These are phyloP conservation scores for Pseudogymnoascus sp. DNA, from an alignment of 2,329 filamentous ascomycete genomes.

Conservation along the genomic window DNA sequence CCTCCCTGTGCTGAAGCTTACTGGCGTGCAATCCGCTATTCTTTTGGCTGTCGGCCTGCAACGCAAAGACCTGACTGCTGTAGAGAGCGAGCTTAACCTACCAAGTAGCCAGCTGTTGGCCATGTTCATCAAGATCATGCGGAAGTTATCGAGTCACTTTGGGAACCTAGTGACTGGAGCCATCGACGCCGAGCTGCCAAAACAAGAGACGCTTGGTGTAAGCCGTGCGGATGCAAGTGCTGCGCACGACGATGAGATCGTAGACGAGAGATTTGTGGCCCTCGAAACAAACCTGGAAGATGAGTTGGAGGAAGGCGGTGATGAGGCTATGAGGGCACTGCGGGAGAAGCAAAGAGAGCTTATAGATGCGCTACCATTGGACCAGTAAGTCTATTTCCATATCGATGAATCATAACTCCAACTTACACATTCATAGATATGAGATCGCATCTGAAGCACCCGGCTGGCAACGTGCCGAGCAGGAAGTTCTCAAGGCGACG, in stretches of 20 bases:
- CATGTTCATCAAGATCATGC: slow-evolving; percentile 94
- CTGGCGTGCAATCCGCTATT: slow-evolving; percentile 77
- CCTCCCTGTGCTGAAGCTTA: slow-evolving; percentile 61
- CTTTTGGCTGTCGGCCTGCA: slow-evolving; percentile 88
- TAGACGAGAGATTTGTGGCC: slow-evolving; percentile 60
- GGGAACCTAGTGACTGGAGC: slow-evolving; percentile 66
- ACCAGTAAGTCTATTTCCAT: slow-evolving; percentile 54
- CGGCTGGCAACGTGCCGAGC: slow-evolving; percentile 65
- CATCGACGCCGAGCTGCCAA: slow-evolving; percentile 59
- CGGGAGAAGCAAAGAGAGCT: slow-evolving; percentile 76
- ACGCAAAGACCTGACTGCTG: slow-evolving; percentile 72
- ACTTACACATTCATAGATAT: slow-evolving; percentile 41
- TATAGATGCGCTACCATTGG: slow-evolving; percentile 83
- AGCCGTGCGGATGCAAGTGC: slow-evolving; percentile 52
- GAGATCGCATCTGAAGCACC: slow-evolving; percentile 56
- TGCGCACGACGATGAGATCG: slow-evolving; percentile 62
- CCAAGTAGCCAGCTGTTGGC: slow-evolving; percentile 75
- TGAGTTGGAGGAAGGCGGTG: slow-evolving; percentile 75
- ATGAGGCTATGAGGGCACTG: slow-evolving; percentile 64
- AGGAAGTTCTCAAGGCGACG: slow-evolving; percentile 56
- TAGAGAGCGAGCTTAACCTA: slow-evolving; percentile 72
- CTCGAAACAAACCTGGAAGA: slow-evolving; percentile 67
- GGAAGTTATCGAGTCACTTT: slow-evolving; percentile 79
- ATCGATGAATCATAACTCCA: neutral
- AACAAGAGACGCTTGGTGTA: slow-evolving; percentile 48